Evolutionary conservation across 805 yeast species (phyloP).

Genomic region (Wickerhamomyces bisporus): DNA sequence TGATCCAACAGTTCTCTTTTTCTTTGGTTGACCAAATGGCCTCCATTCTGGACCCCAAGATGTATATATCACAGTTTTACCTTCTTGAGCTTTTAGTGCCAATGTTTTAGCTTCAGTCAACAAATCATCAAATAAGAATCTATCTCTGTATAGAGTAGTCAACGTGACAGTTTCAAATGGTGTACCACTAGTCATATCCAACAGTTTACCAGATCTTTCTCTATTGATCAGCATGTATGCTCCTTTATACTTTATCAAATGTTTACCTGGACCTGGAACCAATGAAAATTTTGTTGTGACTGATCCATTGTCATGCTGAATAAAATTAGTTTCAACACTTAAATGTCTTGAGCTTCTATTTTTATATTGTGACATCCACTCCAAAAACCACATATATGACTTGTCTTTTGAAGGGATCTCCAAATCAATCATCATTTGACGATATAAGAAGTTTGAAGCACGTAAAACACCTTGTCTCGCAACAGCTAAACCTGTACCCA

Average conservation of each 20-base stretch:
- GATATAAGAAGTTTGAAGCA: slow-evolving; percentile 62
- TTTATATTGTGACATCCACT: slow-evolving; percentile 90
- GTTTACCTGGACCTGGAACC: slow-evolving; percentile 98
- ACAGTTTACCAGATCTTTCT: slow-evolving; percentile 83
- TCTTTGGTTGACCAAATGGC: slow-evolving; percentile 93
- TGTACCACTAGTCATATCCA: slow-evolving; percentile 85
- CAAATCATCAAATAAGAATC: slow-evolving; percentile 61
- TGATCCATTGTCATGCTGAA: slow-evolving; percentile 90
- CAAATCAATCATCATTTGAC: slow-evolving; percentile 83
- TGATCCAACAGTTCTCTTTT: slow-evolving; percentile 76
- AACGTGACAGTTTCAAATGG: slow-evolving; percentile 96
- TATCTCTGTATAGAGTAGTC: slow-evolving; percentile 83
- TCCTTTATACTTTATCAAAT: slow-evolving; percentile 76
- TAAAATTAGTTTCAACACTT: slow-evolving; percentile 80
- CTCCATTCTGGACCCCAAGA: slow-evolving; percentile 99
- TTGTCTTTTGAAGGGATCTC: slow-evolving; percentile 93
- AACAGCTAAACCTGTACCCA: slow-evolving; percentile 85
- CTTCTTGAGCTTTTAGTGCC: slow-evolving; percentile 80
- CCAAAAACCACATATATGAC: slow-evolving; percentile 90
- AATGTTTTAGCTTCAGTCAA: slow-evolving; percentile 77
- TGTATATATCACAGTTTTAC: slow-evolving; percentile 89
- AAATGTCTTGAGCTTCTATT: slow-evolving; percentile 74
- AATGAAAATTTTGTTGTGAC: slow-evolving; percentile 81
- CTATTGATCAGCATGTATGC: slow-evolving; percentile 86
- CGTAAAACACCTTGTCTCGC: slow-evolving; percentile 65